phyloP scores from a whole-genome alignment of 257 asterid species.

The Fraxinus cuspidata region DNA sequence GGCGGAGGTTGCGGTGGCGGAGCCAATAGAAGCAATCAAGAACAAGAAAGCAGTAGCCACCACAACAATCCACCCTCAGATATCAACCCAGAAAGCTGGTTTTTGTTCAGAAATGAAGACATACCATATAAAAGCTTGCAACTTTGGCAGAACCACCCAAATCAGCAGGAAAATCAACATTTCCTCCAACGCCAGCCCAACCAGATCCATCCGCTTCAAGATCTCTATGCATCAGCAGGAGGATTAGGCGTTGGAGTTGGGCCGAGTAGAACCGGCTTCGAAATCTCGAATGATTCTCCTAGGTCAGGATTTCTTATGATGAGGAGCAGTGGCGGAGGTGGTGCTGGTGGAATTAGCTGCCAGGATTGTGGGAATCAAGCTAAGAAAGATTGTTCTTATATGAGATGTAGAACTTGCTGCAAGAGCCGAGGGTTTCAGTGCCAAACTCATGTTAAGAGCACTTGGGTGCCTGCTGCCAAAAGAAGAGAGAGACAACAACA shows the following conservation, averaged over 20 bases:
- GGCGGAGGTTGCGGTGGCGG: slow-evolving; percentile 36
- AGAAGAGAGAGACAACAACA: slow-evolving; percentile 75
- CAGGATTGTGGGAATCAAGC: slow-evolving; percentile 93
- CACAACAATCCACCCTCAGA: slow-evolving; percentile 32
- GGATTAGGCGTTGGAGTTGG: slow-evolving; percentile 49
- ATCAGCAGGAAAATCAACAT: slow-evolving; percentile 32
- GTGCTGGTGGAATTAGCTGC: slow-evolving; percentile 69
- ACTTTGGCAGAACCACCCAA: slow-evolving; percentile 55
- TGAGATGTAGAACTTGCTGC: slow-evolving; percentile 93
- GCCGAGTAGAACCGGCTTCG: slow-evolving; percentile 40
- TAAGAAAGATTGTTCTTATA: slow-evolving; percentile 74
- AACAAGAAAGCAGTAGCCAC: slow-evolving; percentile 37
- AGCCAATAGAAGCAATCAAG: slow-evolving; percentile 28
- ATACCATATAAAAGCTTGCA: slow-evolving; percentile 77
- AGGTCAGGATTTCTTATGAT: slow-evolving; percentile 67
- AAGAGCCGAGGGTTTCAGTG: slow-evolving; percentile 84
- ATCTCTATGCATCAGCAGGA: slow-evolving; percentile 59
- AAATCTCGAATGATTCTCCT: slow-evolving; percentile 44
- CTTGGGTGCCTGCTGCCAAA: slow-evolving; percentile 93
- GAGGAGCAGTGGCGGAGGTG: slow-evolving; percentile 52
- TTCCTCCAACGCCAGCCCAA: slow-evolving; percentile 30
- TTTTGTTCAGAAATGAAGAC: slow-evolving; percentile 55
- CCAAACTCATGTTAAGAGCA: slow-evolving; percentile 75
- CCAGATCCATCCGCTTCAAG: slow-evolving; percentile 47
- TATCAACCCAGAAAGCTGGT: slow-evolving; percentile 74